Evolutionary conservation across 2,329 filamentous ascomycete genomes (phyloP), one percentile per base, ranked within the genome.

Genomic region (Aspergillus thermomutatus): DNA sequence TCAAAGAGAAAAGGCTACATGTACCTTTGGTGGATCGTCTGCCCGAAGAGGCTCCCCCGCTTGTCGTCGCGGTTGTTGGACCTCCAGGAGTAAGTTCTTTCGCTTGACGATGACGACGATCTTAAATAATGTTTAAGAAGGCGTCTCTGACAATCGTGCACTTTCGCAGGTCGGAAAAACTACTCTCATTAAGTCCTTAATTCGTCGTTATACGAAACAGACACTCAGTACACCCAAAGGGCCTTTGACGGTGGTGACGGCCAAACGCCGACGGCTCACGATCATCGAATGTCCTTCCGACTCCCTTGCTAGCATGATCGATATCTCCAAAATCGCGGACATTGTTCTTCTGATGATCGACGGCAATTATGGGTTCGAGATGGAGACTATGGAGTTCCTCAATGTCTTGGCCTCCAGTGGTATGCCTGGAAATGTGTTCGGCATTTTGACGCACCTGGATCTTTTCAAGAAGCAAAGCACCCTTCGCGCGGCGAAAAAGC

Each of bases 341-440:
- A 97, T 99, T 67, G 91, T 97, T 5, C 82, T 99, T 50, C 83
- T 99, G 55, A 94, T 99, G 90, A 99, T 99, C 66, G 94, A 99
- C 71, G 95, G 94, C 55, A 97, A 97, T 77, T 99, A 90, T 69
- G 95, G 94, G 14, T 99, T 99, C 71, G 94, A 99, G 77, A 99
- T 99, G 94, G 94, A 99, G 82, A 99, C 94, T 0, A 99, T 99
- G 94, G 94, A 99, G 76, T 99, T 99, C 60, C 79, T 99, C 69
- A 97, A 97, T 66, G 87, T 97, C 19, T 80, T 99, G 51, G 89
- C 90, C n/a, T 86, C 91, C 2, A 96, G 90, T 28, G 94, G 94
- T 74, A 97, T 99, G 93, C 94, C 95, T 0, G 93, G 94, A 63
- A 99, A 99, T 67, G 92, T 99, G 40, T 97, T 99, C 71, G 94